Evolutionary conservation across 495 filamentous ascomycete genomes (phyloP).

Genomic region (Choiromyces venosus): DNA sequence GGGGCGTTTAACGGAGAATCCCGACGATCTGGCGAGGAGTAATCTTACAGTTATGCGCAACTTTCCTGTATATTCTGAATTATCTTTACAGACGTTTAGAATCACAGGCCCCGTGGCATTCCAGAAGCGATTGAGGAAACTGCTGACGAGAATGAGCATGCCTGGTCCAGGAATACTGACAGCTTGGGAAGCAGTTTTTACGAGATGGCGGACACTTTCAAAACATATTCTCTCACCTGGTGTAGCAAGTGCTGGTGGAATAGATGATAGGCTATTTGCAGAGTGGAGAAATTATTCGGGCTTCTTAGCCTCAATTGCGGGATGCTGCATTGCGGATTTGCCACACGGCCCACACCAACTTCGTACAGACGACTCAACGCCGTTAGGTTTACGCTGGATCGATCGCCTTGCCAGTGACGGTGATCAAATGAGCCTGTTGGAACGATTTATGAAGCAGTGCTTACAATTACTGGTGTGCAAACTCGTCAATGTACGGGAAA

Average conservation of each 20-base stretch:
- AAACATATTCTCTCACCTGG: constrained; percentile 53
- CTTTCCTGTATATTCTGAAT: constrained; percentile 55
- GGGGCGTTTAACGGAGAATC: constrained; percentile 52
- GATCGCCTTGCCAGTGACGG: constrained; percentile 56
- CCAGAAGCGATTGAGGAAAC: constrained; percentile 55
- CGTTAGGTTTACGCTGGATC: constrained; percentile 58
- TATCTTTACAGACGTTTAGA: constrained; percentile 57
- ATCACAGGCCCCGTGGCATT: constrained; percentile 63
- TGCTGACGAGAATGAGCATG: constrained; percentile 55
- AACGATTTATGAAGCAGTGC: constrained; percentile 56
- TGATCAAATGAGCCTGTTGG: constrained; percentile 54
- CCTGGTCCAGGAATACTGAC: constrained; percentile 57
- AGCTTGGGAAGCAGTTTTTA: constrained; percentile 60
- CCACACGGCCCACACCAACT: constrained; percentile 39
- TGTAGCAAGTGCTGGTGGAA: constrained; percentile 44
- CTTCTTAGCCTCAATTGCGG: constrained; percentile 61
- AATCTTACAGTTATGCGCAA: constrained; percentile 55
- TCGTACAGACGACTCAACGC: constrained; percentile 51
- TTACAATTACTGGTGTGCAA: constrained; percentile 58
- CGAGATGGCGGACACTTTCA: constrained; percentile 55
- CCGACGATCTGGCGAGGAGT: constrained; percentile 47
- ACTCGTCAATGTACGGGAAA: constrained; percentile 58
- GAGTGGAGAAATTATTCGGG: constrained; percentile 65
- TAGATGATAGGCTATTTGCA: constrained; percentile 52
- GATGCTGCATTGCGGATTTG: constrained; percentile 58